phyloP scores from a whole-genome alignment of 345 rosid species.

The Arabis alpina region DNA sequence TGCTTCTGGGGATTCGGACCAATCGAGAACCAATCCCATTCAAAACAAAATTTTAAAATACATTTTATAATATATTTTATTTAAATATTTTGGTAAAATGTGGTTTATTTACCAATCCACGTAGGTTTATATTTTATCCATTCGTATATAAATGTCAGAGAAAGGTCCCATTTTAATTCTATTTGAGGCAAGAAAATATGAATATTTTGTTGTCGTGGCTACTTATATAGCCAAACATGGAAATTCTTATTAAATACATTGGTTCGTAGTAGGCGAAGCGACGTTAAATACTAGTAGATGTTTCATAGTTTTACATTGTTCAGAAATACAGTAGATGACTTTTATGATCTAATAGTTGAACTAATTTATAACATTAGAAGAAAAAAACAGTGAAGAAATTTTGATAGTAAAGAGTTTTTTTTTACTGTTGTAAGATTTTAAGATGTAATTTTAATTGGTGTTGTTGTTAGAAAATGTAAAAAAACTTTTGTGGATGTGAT shows the following conservation, averaged over 20 bases:
- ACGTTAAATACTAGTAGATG: neutral
- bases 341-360: neutral
- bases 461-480: neutral
- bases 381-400: neutral
- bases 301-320: neutral
- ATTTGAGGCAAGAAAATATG: slow-evolving; percentile 32
- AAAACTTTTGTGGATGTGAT: neutral
- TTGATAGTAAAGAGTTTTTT: neutral
- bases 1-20: slow-evolving; percentile 38
- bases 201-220: slow-evolving; percentile 31
- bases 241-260: neutral
- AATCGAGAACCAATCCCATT: slow-evolving; percentile 42
- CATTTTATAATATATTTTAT: neutral
- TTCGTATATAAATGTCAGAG: slow-evolving; percentile 17
- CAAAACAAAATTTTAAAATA: neutral
- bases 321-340: neutral
- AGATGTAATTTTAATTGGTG: neutral
- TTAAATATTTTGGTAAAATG: neutral
- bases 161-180: slow-evolving; percentile 12
- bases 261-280: slow-evolving; percentile 11
- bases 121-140: slow-evolving; percentile 31
- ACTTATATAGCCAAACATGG: slow-evolving; percentile 40
- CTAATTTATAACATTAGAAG: neutral
- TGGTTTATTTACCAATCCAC: slow-evolving; percentile 14
- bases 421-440: neutral